Base-by-base conservation (phyloP, 495 filamentous ascomycete species). In the Penicillium alfredii region DNA sequence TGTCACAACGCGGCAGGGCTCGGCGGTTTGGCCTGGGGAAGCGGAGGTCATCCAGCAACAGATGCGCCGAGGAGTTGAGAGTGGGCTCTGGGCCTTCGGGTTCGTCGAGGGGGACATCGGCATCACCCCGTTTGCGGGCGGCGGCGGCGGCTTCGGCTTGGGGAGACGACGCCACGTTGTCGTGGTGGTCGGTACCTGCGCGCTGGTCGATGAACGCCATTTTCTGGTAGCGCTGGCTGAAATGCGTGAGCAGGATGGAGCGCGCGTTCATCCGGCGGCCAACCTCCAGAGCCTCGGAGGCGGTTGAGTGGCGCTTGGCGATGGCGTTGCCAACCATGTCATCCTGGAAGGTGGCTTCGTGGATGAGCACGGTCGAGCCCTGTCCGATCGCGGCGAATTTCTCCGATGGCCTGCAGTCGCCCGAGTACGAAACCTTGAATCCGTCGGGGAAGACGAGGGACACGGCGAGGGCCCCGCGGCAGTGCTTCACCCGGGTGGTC, bases 341-440 rank as follows among this genome's bases (percentile, higher is more conserved):
- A 45, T 94, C 82, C 23, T 90, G 83, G 49, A 98, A 98, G 0
- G 92, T 98, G 40, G 89, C 88, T 71, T 98, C 92, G 66, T 98
- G 92, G 32, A 98, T 76, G 2, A 95, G 71, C 3, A 98, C 66
- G 3, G 88, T 92, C 1, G 84, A 80, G 11, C 75, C 82, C 8
- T 64, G 58, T 12, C 86, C 92, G 30, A 94, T 84, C 10, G 51
- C 28, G 6, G 76, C 77, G 43, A 97, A 96, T 0, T 54, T 45
- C 0, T 61, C 38, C 3, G 79, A 86, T 0, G 92, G 92, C 4
- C 92, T 72, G 51, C 88, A 94, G 60, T 98, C 92, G 30, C 92
- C 92, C 7, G 84, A 90, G 59, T 93, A 98, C 30, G 86, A 84
- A 37, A 92, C 72, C 56, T 90, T 93, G 60, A 98, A 85, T 3